Percentiles rank a stretch among this genome's conserved stretches.
Evolutionary conservation across 2,329 filamentous ascomycete genomes (phyloP).

Genomic region (Periglandula ipomoeae): DNA sequence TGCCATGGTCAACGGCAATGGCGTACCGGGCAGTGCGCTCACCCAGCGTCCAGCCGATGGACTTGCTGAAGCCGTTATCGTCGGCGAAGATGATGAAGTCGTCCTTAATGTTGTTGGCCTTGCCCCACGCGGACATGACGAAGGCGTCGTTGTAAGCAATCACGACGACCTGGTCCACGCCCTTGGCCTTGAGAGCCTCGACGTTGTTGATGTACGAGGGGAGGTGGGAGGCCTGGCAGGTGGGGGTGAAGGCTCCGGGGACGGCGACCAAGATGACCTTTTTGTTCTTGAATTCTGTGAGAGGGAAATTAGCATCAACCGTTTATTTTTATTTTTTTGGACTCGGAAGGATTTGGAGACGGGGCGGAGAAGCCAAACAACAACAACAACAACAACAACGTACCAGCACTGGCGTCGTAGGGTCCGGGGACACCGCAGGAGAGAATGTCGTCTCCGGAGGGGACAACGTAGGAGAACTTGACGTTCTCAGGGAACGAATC

Average conservation of each 20-base stretch:
- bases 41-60: slow-evolving; percentile 66
- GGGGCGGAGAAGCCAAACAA: no score
- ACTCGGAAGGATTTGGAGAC: not conserved
- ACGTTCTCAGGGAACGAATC: slow-evolving; percentile 76
- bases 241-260: slow-evolving; percentile 73
- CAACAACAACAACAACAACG: slow-evolving; percentile 10
- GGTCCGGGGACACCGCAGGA: slow-evolving; percentile 69
- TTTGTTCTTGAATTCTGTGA: slow-evolving; percentile 44
- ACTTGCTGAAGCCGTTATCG: slow-evolving; percentile 60
- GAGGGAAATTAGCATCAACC: slow-evolving; percentile 1
- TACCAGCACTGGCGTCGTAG: slow-evolving; percentile 71
- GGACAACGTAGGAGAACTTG: slow-evolving; percentile 76
- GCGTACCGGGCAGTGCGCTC: slow-evolving; percentile 73
- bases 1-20: slow-evolving; percentile 74
- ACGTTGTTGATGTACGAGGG: slow-evolving; percentile 70
- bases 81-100: slow-evolving; percentile 72
- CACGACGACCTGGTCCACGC: slow-evolving; percentile 72
- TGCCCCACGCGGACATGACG: slow-evolving; percentile 85
- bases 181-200: slow-evolving; percentile 64
- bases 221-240: slow-evolving; percentile 73
- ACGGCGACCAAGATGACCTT: slow-evolving; percentile 48
- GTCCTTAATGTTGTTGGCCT: slow-evolving; percentile 71
- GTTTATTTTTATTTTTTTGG: slow-evolving; percentile 1
- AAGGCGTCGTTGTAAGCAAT: slow-evolving; percentile 79
- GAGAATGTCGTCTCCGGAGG: slow-evolving; percentile 61